Conservation (phyloP, 1,284 basidiomycete species). For the Cutaneotrichosporon sp. region DNA sequence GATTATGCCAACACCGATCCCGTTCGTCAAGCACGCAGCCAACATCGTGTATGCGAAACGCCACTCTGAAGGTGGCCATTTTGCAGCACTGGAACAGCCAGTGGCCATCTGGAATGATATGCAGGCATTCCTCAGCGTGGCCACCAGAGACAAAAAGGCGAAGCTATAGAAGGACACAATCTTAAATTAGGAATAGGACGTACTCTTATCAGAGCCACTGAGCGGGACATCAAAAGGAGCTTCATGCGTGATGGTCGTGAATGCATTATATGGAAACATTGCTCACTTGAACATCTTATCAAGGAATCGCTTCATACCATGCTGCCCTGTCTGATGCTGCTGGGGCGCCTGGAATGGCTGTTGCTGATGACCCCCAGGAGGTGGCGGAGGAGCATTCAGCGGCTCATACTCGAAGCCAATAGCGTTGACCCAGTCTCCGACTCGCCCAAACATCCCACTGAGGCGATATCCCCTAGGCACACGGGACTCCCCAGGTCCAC, state of each 20-base stretch:
- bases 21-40: slow-evolving; percentile 39
- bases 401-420: slow-evolving; percentile 9
- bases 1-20: slow-evolving; percentile 43
- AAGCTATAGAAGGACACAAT: neutral
- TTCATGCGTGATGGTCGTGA: too few relatives aligned
- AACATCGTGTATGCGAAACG: slow-evolving; percentile 42
- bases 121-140: slow-evolving; percentile 35
- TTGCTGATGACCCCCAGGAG: neutral
- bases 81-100: slow-evolving; percentile 50
- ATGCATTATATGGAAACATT: too few relatives aligned
- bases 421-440: slow-evolving; percentile 1
- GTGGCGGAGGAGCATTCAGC: neutral
- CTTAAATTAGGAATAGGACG: too few relatives aligned
- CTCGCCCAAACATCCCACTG: slow-evolving; percentile 1
- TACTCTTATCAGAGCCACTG: too few relatives aligned
- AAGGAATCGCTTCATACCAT: too few relatives aligned
- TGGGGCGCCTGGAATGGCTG: neutral
- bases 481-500: slow-evolving; percentile 6
- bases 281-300: too few relatives aligned
- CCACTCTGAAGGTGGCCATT: slow-evolving; percentile 47
- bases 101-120: slow-evolving; percentile 41
- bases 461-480: slow-evolving; percentile 5
- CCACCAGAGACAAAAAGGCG: slow-evolving; percentile 15
- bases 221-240: too few relatives aligned
- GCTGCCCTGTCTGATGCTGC: too few relatives aligned